These are phyloP conservation scores for Talaromyces sp. DNA, from an alignment of 2,329 filamentous ascomycete genomes.

Conservation along the genomic window DNA sequence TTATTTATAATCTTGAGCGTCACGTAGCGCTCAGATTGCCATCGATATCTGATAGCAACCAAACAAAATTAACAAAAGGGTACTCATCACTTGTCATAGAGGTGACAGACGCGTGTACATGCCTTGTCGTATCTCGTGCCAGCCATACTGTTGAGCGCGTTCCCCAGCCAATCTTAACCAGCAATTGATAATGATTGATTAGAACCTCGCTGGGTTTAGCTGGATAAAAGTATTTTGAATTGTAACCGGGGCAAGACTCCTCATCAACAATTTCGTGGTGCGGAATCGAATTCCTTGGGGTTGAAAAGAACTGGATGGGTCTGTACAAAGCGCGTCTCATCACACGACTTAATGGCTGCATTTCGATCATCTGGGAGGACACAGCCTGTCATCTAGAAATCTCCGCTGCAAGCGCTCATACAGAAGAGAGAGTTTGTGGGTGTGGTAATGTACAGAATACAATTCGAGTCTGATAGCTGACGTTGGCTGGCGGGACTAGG, in stretches of 20 bases:
- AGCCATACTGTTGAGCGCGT: conserved; percentile 35
- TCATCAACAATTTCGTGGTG: conserved; percentile 14
- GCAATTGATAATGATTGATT: conserved; percentile 28
- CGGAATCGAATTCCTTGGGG: no score
- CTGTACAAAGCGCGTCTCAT: no score
- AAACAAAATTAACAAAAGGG: no score
- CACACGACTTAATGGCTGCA: no score
- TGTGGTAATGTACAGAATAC: no score
- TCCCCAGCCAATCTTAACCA: conserved; percentile 36
- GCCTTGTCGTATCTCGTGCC: conserved; percentile 25
- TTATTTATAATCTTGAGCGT: conserved; percentile 28
- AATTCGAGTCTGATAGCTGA: no score
- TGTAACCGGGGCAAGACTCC: conserved; percentile 4
- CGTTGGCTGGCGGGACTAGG: no score
- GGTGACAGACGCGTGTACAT: neutral
- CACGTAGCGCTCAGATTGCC: conserved; percentile 23
- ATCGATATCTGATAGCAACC: conserved; percentile 19
- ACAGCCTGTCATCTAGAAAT: no score
- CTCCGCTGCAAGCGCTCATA: no score
- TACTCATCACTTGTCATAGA: conserved; percentile 18
- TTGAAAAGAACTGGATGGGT: no score
- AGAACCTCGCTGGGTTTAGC: conserved; percentile 28
- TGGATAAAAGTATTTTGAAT: conserved; percentile 21
- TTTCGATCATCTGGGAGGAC: no score
- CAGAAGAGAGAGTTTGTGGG: no score